These are phyloP conservation scores for Umbelopsis sp. DNA, from an alignment of 192 early-diverging fungal species.

Conservation along the genomic window DNA sequence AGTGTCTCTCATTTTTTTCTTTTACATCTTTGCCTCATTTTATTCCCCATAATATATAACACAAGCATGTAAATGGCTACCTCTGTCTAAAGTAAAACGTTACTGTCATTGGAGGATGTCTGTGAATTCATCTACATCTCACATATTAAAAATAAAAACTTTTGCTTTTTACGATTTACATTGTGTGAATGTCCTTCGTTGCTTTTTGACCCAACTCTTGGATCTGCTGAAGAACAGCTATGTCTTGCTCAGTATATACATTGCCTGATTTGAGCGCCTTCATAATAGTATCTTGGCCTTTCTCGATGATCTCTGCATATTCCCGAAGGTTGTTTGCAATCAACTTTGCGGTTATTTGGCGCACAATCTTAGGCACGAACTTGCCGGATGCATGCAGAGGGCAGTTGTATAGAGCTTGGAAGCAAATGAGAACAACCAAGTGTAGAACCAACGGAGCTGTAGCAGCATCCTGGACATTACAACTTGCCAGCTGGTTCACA, in stretches of 20 bases:
- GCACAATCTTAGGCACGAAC: conserved; percentile 21
- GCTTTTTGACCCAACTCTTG: neutral
- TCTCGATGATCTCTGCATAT: neutral
- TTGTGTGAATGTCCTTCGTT: neutral
- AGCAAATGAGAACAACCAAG: conserved; percentile 3
- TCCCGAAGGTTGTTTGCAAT: neutral
- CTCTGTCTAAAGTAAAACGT: no score
- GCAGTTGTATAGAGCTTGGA: conserved; percentile 12
- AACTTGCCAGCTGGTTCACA: neutral
- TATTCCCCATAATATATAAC: no score
- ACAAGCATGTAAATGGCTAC: no score
- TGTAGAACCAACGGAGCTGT: conserved; percentile 18
- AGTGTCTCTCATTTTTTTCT: neutral
- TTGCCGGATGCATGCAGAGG: conserved; percentile 27
- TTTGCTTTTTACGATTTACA: neutral
- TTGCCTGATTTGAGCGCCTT: neutral
- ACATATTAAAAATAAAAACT: no score
- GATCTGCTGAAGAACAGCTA: neutral
- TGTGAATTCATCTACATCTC: no score
- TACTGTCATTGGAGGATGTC: no score
- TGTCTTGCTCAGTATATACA: conserved; percentile 10
- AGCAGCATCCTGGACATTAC: neutral
- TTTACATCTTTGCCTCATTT: neutral
- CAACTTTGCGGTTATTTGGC: conserved; percentile 5
- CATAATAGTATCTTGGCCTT: neutral